A percentile compares a stretch with the other conserved stretches of the same genome.
Evolutionary conservation across 257 asterid species (phyloP).

Genomic region (Nicotiana knightiana): DNA sequence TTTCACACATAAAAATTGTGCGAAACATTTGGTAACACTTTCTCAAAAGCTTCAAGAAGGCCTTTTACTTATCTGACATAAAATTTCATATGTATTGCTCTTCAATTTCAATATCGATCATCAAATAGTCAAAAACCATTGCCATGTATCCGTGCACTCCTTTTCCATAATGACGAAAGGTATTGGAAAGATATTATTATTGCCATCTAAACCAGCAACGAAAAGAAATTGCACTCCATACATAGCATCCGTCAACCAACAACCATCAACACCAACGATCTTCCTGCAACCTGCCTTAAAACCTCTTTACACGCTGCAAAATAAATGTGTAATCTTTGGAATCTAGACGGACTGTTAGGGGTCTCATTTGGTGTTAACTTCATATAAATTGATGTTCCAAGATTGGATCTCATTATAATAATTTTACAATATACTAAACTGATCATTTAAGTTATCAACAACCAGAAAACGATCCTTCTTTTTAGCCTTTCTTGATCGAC

Average conservation of each 20-base stretch:
- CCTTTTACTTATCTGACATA: conserved; percentile 17
- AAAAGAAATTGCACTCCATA: not conserved
- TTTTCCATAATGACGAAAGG: conserved; percentile 9
- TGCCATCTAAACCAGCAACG: conserved; percentile 8
- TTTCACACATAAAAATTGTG: conserved; percentile 3
- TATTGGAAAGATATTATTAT: conserved; percentile 10
- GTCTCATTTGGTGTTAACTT: not conserved
- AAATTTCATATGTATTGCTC: not conserved
- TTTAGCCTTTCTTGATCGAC: not conserved
- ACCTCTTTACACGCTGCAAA: not conserved
- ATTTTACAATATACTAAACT: not conserved
- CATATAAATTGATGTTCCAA: not conserved
- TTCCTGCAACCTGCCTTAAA: not conserved
- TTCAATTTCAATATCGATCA: not conserved
- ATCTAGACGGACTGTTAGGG: not conserved
- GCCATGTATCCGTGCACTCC: conserved; percentile 6
- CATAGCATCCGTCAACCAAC: not conserved
- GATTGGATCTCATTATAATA: not conserved
- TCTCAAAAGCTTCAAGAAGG: not conserved
- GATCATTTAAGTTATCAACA: not conserved
- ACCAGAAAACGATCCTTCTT: not conserved
- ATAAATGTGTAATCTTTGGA: not conserved
- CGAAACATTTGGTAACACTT: not conserved
- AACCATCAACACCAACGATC: conserved; percentile 1
- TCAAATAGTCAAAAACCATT: not conserved